These are phyloP conservation scores for Vishniacozyma victoriae DNA, from an alignment of 768 basidiomycete genomes.

Conservation along the genomic window DNA sequence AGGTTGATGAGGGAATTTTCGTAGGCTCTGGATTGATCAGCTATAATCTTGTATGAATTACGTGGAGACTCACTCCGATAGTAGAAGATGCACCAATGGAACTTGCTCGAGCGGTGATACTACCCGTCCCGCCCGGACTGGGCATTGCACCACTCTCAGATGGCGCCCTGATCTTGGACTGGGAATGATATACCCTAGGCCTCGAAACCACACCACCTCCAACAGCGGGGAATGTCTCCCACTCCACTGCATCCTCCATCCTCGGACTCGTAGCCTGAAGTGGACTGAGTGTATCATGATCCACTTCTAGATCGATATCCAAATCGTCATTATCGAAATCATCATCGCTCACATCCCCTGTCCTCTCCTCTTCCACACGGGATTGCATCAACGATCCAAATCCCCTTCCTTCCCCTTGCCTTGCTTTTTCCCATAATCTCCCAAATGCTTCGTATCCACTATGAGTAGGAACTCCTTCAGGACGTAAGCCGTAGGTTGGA, in stretches of 20 bases:
- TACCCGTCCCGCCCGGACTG: conserved; percentile 41
- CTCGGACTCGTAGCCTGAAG: too few species aligned
- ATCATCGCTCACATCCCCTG: conserved; percentile 9
- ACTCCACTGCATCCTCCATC: conserved; percentile 54
- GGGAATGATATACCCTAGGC: conserved; percentile 77
- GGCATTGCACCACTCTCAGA: conserved; percentile 42
- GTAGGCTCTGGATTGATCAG: neutral
- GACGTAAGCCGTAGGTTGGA: conserved; percentile 90
- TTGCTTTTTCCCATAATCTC: conserved; percentile 54
- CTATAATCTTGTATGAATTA: neutral
- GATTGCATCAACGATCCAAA: conserved; percentile 49
- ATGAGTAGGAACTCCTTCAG: conserved; percentile 81
- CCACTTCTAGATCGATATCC: conserved; percentile 20
- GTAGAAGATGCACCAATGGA: conserved; percentile 41
- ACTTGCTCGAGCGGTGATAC: conserved; percentile 43
- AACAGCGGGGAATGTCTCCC: conserved; percentile 83
- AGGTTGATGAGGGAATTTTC: conserved; percentile 4
- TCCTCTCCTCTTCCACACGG: conserved; percentile 17
- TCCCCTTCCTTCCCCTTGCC: conserved; percentile 41
- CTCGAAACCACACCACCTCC: conserved; percentile 82
- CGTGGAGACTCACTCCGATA: conserved; percentile 30
- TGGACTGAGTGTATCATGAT: too few species aligned
- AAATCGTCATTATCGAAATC: conserved; percentile 42
- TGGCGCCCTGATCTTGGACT: conserved; percentile 63
- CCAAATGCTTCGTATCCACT: conserved; percentile 74